phyloP scores from a whole-genome alignment of 176 grass and related monocot genomes.

The Triticum aestivum region DNA sequence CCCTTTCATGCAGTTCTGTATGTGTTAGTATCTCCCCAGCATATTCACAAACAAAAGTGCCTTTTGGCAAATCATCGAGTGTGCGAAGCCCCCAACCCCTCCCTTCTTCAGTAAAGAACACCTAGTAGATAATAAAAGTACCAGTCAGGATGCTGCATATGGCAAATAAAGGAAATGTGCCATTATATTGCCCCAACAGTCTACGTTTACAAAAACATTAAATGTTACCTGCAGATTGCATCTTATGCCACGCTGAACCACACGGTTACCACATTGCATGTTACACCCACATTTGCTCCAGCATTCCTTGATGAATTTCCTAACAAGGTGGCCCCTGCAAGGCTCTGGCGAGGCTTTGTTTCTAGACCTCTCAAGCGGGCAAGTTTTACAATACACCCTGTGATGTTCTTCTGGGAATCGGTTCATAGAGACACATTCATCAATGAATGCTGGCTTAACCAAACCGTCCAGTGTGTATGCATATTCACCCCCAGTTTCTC shows the following conservation, averaged over 20 bases:
- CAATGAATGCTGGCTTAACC: slow-evolving; percentile 50
- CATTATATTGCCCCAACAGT: background rate
- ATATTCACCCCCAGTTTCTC: slow-evolving; percentile 60
- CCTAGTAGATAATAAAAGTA: slow-evolving; percentile 39
- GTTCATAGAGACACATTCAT: slow-evolving; percentile 49
- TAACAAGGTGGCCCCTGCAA: slow-evolving; percentile 54
- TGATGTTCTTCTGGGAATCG: slow-evolving; percentile 38
- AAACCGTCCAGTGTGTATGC: slow-evolving; percentile 59
- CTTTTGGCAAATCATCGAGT: slow-evolving; percentile 64
- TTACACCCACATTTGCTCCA: slow-evolving; percentile 75
- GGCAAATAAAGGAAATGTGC: background rate
- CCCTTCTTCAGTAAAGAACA: slow-evolving; percentile 54
- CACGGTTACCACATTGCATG: slow-evolving; percentile 64
- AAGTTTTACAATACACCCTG: slow-evolving; percentile 50
- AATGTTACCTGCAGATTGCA: slow-evolving; percentile 53
- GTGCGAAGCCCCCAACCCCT: slow-evolving; percentile 64
- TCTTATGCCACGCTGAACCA: slow-evolving; percentile 65
- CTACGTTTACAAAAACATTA: background rate
- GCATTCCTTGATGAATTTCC: slow-evolving; percentile 73
- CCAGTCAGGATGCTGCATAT: background rate
- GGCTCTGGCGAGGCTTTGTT: slow-evolving; percentile 26
- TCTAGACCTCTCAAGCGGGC: slow-evolving; percentile 48
- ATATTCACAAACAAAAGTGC: slow-evolving; percentile 71
- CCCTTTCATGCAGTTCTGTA: slow-evolving; percentile 54
- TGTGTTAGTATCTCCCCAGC: slow-evolving; percentile 67